Conservation (phyloP, 2,329 filamentous ascomycete genomes). For the Scolecobasidium constrictum region DNA sequence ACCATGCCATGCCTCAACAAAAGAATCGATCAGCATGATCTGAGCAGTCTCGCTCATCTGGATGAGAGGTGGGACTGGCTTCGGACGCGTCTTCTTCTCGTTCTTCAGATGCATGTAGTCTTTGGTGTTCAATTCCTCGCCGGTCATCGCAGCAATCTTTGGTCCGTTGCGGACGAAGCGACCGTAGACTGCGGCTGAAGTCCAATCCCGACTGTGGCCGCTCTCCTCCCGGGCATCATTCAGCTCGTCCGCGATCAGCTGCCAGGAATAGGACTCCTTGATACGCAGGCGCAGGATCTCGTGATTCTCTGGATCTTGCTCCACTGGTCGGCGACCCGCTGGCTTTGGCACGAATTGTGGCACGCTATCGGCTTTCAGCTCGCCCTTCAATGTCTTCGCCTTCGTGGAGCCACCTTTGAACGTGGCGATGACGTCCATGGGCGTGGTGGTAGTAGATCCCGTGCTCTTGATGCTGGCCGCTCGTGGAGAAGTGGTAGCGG, state of each 20-base stretch:
- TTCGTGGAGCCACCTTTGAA: no score
- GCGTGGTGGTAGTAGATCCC: no score
- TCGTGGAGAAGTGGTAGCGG: no score
- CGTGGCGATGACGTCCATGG: no score
- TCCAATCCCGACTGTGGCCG: slow-evolving; percentile 14
- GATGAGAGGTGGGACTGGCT: neutral
- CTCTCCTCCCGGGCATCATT: slow-evolving; percentile 10
- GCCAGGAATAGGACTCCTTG: slow-evolving; percentile 18
- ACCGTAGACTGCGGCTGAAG: slow-evolving; percentile 22
- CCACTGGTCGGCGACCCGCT: no score
- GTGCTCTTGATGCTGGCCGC: no score
- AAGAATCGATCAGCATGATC: slow-evolving; percentile 2
- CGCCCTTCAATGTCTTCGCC: no score
- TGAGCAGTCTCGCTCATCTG: slow-evolving; percentile 2
- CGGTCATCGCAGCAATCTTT: slow-evolving; percentile 16
- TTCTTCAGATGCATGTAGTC: slow-evolving; percentile 23
- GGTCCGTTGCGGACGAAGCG: slow-evolving; percentile 23
- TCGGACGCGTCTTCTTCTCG: neutral
- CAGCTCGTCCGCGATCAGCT: slow-evolving; percentile 18
- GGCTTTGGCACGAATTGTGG: no score
- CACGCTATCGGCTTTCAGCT: no score
- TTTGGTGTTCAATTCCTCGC: slow-evolving; percentile 22
- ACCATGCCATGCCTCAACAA: slow-evolving; percentile 3
- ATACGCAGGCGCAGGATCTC: slow-evolving; percentile 22
- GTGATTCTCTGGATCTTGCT: slow-evolving; percentile 21